Evolutionary conservation across 2,329 filamentous ascomycete species (phyloP), one percentile per base, ranked within the genome.

Genomic region (Hymenoscyphus occultus): DNA sequence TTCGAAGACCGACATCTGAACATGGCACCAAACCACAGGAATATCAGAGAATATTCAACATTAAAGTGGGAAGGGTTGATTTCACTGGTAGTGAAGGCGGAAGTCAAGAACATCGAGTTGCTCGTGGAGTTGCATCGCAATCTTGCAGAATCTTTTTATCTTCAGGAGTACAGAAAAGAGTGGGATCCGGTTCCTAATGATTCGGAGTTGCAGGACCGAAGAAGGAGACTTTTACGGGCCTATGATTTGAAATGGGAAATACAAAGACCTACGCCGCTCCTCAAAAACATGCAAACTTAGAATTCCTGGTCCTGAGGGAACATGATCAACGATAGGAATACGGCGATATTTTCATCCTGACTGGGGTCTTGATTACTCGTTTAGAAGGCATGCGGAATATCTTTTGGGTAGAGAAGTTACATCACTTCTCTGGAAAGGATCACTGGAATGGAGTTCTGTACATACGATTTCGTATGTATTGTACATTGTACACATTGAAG

Each of bases 181-280:
- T 56, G 39, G n/a, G 60, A 62, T 62, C 39, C 31, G 40, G 22
- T 57, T 10, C 45, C 35, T 6, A 31, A 40, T 19, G 19, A 28
- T n/a, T 39, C 6, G 3, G 39, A 42, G 22, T 16, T 10, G 39
- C 58, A 60, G 39, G 39, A 42, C 7, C 16, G 19, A 28, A 22
- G 58, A n/a, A 31, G n/a, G 31, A 45, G 42, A 28, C 13, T 60
- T 39, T 45, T 60, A 10, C 28, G 10, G 19, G 58, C 19, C 16
- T 60, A 60, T 45, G 19, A 60, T 45, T 16, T 13, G 58, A 60
- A 60, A 16, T 60, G 58, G 58, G 39, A 60, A 5, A 39, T 60
- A 13, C 45, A 60, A 19, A 45, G 58, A 60, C 22, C 7, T 16
- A 39, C 28, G 31, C 35, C 2, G 45, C 45, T 51, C 19, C 10